These are phyloP conservation scores for Fusarium nodosum DNA, from an alignment of 2,329 filamentous ascomycete genomes.

Conservation along the genomic window DNA sequence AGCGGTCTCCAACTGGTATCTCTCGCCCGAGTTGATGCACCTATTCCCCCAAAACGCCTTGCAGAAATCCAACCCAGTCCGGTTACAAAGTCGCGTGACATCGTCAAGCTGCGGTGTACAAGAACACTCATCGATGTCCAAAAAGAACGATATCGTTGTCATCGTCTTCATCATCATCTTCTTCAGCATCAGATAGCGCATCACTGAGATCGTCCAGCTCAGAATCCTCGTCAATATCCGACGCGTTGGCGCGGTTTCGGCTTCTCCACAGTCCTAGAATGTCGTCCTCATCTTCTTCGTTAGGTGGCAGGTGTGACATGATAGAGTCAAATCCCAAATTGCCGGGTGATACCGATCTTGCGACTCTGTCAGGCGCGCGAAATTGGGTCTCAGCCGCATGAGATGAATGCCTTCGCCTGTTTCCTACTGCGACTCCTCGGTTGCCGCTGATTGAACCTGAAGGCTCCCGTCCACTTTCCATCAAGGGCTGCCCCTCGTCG, in stretches of 20 bases:
- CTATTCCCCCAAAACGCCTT: conserved; percentile 41
- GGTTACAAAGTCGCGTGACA: conserved; percentile 8
- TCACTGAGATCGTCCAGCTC: conserved; percentile 60
- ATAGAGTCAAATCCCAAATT: conserved; percentile 48
- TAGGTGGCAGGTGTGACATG: conserved; percentile 48
- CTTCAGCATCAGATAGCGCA: conserved; percentile 58
- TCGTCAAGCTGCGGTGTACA: conserved; percentile 13
- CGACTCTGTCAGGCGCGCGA: conserved; percentile 57
- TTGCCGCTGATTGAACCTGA: conserved; percentile 29
- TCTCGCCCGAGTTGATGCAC: conserved; percentile 32
- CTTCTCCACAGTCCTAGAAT: conserved; percentile 70
- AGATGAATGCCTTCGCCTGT: conserved; percentile 58
- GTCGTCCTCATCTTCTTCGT: conserved; percentile 66
- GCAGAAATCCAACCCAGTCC: conserved; percentile 33
- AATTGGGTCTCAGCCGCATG: conserved; percentile 54
- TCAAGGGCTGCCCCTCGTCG: conserved; percentile 41
- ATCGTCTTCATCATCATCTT: conserved; percentile 66
- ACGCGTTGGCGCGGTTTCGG: conserved; percentile 61
- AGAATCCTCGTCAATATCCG: conserved; percentile 63
- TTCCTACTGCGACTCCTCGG: conserved; percentile 38
- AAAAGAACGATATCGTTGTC: conserved; percentile 65
- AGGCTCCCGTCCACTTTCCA: conserved; percentile 28
- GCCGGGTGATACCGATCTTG: conserved; percentile 61
- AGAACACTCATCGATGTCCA: conserved; percentile 60
- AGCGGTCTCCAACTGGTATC: conserved; percentile 26